A percentile compares a stretch with the other conserved stretches of the same genome.
phyloP scores from a whole-genome alignment of 164 flowering plant genomes.

The Magnolia officinalis region DNA sequence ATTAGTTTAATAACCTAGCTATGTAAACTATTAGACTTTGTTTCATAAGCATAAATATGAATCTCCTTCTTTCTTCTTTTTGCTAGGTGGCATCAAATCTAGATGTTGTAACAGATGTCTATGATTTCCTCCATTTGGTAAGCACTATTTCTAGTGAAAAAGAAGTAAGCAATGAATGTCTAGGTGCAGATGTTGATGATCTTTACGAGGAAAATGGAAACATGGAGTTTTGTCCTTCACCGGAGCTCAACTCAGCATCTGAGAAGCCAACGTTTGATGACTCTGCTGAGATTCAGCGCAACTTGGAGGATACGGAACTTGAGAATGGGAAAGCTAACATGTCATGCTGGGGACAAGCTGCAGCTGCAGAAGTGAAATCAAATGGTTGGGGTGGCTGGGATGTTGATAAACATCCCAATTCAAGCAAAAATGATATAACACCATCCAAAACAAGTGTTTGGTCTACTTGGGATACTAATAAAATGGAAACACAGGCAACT shows the following conservation, averaged over 20 bases:
- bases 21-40: too few relatives aligned
- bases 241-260: conserved; percentile 36
- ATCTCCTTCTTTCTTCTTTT: not conserved
- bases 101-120: conserved; percentile 46
- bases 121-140: conserved; percentile 69
- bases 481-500: not conserved
- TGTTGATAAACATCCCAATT: not conserved
- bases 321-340: conserved; percentile 9
- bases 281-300: conserved; percentile 17
- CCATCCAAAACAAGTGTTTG: conserved; percentile 19
- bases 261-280: conserved; percentile 68
- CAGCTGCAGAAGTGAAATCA: conserved; percentile 6
- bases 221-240: conserved; percentile 45
- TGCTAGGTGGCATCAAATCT: not conserved
- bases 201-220: conserved; percentile 39
- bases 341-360: conserved; percentile 9
- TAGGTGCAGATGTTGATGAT: conserved; percentile 68
- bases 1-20: not conserved
- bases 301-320: conserved; percentile 3
- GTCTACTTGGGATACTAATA: conserved; percentile 28
- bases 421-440: not conserved
- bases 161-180: conserved; percentile 38
- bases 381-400: conserved; percentile 4
- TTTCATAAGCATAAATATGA: not conserved
- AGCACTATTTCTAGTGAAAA: conserved; percentile 29